Evolutionary conservation across 345 rosid genomes (phyloP).

Genomic region (Mallotus nudiflorus): DNA sequence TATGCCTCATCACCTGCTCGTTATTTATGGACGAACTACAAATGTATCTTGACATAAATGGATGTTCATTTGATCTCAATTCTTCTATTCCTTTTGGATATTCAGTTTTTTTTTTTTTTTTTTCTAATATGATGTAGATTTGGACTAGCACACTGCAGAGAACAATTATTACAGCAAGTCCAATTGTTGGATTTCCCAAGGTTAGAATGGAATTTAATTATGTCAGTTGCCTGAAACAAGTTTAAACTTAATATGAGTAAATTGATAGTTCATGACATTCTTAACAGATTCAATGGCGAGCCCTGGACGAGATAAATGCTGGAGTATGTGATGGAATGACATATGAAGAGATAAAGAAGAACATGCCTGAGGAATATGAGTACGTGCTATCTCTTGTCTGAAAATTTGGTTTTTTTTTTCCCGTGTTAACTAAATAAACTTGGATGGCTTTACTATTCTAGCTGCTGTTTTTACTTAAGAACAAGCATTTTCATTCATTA

Average conservation of each 20-base stretch:
- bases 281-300: constrained; percentile 97
- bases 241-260: not conserved
- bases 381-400: constrained; percentile 36
- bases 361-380: constrained; percentile 99
- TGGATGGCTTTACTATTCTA: not conserved
- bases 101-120: not conserved
- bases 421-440: no score
- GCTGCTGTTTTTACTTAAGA: not conserved
- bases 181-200: constrained; percentile 93
- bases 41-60: no score
- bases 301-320: constrained; percentile 96
- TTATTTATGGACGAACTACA: no score
- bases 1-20: no score
- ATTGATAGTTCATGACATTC: constrained; percentile 8
- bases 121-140: constrained; percentile 43
- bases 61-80: no score
- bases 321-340: constrained; percentile 99
- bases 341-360: constrained; percentile 86
- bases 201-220: constrained; percentile 38
- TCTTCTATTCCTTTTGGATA: not conserved
- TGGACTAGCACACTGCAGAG: constrained; percentile 99
- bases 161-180: constrained; percentile 79
- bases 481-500: not conserved
- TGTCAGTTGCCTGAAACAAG: not conserved
- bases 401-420: not conserved